Percentiles rank a stretch among this genome's conserved stretches.
phyloP scores from a whole-genome alignment of 306 rosid species.

The Ammopiptanthus mongolicus region DNA sequence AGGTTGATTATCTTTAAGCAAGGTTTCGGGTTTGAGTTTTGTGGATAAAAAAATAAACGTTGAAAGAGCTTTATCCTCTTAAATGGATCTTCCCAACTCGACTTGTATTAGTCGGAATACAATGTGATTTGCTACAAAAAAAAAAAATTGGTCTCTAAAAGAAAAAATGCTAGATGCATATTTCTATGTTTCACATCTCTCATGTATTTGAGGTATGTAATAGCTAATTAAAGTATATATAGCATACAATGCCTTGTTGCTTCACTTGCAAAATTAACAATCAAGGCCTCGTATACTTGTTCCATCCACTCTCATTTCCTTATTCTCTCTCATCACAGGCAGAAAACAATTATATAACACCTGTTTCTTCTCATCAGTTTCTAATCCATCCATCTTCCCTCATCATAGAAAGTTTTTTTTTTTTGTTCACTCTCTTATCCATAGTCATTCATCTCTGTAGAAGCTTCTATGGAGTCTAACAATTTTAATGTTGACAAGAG shows the following conservation, averaged over 20 bases:
- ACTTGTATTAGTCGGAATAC: too few relatives aligned
- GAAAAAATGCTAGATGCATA: too few relatives aligned
- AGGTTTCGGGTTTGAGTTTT: too few relatives aligned
- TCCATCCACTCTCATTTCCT: neutral
- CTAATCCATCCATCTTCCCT: neutral
- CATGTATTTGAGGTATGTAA: too few relatives aligned
- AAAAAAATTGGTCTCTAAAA: too few relatives aligned
- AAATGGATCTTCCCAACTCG: too few relatives aligned
- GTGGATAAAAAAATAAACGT: too few relatives aligned
- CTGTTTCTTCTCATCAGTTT: neutral
- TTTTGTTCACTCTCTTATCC: neutral
- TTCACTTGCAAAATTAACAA: constrained; percentile 51
- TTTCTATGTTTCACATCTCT: too few relatives aligned
- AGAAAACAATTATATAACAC: neutral
- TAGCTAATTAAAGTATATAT: neutral
- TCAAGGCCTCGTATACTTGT: constrained; percentile 7
- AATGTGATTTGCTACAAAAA: too few relatives aligned
- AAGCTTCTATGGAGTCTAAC: constrained; percentile 24
- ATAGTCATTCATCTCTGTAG: neutral
- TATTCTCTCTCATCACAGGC: neutral
- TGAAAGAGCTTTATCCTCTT: too few relatives aligned
- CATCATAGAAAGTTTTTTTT: neutral
- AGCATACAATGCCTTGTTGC: constrained; percentile 26
- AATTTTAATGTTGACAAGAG: neutral
- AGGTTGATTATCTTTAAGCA: too few relatives aligned